Conservation (phyloP, 176 grass and related monocot species). For the Ananas comosus region DNA sequence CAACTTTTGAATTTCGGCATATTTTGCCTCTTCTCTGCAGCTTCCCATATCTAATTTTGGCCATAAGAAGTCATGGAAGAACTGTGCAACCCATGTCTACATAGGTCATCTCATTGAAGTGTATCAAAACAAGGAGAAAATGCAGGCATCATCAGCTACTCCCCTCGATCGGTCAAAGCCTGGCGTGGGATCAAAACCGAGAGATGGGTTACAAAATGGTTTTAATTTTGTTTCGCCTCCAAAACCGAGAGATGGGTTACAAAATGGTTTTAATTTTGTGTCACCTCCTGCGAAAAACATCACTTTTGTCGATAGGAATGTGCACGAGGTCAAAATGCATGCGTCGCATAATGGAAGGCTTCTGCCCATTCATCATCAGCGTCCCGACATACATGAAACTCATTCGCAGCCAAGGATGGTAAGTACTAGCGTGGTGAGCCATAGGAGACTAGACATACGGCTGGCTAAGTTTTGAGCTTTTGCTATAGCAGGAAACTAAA, state of each 20-base stretch:
- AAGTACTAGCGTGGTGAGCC: background rate
- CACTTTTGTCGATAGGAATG: conserved; percentile 5
- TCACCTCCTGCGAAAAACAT: conserved; percentile 2
- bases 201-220: background rate
- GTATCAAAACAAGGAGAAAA: conserved; percentile 40
- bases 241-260: background rate
- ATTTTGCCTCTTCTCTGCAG: conserved; percentile 7
- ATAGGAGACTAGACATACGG: background rate
- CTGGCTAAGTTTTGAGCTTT: too few species aligned
- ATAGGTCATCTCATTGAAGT: conserved; percentile 48
- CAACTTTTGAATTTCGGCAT: too few species aligned
- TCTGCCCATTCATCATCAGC: background rate
- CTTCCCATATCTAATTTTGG: conserved; percentile 8
- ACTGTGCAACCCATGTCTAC: conserved; percentile 46
- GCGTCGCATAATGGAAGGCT: background rate
- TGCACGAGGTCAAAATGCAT: conserved; percentile 13
- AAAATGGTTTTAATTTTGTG: background rate
- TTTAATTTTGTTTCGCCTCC: background rate
- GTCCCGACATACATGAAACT: conserved; percentile 28
- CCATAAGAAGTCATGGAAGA: conserved; percentile 27
- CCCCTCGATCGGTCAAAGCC: conserved; percentile 18
- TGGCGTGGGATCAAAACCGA: conserved; percentile 3
- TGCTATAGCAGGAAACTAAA: too few species aligned
- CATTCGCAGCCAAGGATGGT: background rate
- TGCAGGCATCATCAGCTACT: background rate